Evolutionary conservation across 73 alveolate species (phyloP), one percentile per base, ranked within the genome.

Genomic region (Paramecium primaurelia): DNA sequence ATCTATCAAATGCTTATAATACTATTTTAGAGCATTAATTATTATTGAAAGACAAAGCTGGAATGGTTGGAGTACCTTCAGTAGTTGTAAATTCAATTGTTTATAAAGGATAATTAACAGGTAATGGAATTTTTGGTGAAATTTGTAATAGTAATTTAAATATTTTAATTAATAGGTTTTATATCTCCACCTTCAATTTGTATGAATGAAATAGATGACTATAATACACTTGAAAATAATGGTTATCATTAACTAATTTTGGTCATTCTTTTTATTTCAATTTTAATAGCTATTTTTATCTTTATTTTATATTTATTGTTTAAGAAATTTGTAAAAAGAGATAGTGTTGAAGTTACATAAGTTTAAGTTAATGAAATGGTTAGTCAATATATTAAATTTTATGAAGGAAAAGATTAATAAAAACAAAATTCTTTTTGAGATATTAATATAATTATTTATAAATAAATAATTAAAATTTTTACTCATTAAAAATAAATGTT

Each of bases 51-150:
- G 18, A 36, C 0, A 6, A 12, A 4, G 59, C 87, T 12, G 87
- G 87, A 34, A 5, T 37, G 37, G 0, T 20, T 0, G 64, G 60
- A 16, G 1, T 37, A 0, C 87, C 87, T 1, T 36, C 60, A 37
- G 59, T 20, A 37, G 64, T 37, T 1, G 59, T 73, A 14, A 73
- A 73, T 73, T 36, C 60, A 2, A 4, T 30, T 7, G 32, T 40
- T 16, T 73, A 36, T 12, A 36, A 73, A 37, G 87, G 87, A 8
- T 3, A 18, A 73, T 30, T 73, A 6, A 37, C 87, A 16, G 87
- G 60, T 5, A 37, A 73, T 16, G 87, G 59, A 37, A 73, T 73
- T 12, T 73, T 73, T 20, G 87, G 87, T 37, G 87, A 73, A 38
- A 73, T 73, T 73, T 73, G 87, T 38, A 73, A 73, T n/a, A 40